Evolutionary conservation across 495 filamentous ascomycete genomes (phyloP).

Genomic region (Tuber borchii): DNA sequence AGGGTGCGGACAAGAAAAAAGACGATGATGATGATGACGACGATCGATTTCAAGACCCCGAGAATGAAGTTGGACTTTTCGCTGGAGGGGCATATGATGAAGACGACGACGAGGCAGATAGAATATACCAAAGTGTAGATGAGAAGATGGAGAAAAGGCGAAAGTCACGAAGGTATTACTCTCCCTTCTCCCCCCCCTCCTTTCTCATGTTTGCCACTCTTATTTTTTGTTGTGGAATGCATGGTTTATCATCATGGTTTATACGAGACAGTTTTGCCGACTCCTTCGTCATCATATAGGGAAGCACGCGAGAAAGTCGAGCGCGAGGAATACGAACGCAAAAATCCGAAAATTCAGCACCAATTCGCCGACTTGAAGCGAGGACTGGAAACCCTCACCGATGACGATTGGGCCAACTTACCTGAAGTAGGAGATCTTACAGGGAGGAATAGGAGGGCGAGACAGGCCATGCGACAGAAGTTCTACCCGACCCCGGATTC

Average conservation of each 20-base stretch:
- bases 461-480: slow-evolving; percentile 71
- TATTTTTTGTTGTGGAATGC: slow-evolving; percentile 44
- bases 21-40: slow-evolving; percentile 71
- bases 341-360: slow-evolving; percentile 97
- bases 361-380: slow-evolving; percentile 96
- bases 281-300: slow-evolving; percentile 60
- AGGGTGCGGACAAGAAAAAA: slow-evolving; percentile 71
- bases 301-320: slow-evolving; percentile 91
- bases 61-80: slow-evolving; percentile 94
- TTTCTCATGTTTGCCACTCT: slow-evolving; percentile 28
- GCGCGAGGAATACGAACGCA: slow-evolving; percentile 85
- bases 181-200: slow-evolving; percentile 31
- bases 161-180: slow-evolving; percentile 77
- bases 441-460: slow-evolving; percentile 77
- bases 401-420: slow-evolving; percentile 93
- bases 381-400: slow-evolving; percentile 75
- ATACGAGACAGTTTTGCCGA: slow-evolving; percentile 79
- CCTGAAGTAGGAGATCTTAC: slow-evolving; percentile 96
- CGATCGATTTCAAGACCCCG: slow-evolving; percentile 86
- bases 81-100: slow-evolving; percentile 88
- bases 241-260: slow-evolving; percentile 64
- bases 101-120: slow-evolving; percentile 94
- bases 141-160: slow-evolving; percentile 90
- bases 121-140: slow-evolving; percentile 90
- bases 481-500: slow-evolving; percentile 98